Evolutionary conservation across 371 early-diverging fungal genomes (phyloP), one percentile per base, ranked within the genome.

Genomic region (Smittium culicis): DNA sequence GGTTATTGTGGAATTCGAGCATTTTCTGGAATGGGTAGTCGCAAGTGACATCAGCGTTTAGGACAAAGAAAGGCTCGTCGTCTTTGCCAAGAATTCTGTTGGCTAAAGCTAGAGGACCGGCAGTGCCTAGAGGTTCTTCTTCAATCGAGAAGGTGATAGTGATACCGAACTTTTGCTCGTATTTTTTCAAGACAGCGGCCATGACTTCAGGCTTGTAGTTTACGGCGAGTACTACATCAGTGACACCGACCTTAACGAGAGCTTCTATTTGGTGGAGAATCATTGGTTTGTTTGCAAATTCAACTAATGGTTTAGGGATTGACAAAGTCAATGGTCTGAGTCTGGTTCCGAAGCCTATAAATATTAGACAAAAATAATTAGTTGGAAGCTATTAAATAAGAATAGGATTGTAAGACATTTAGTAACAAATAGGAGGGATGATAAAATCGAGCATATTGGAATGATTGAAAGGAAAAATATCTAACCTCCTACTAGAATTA

Each of bases 1-100:
- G 96, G 59, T 81, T 77, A 30, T 79, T 67, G 74, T 97, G 99
- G 83, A 90, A 92, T 64, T 82, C 85, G 55, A 87, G 78, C 77
- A 99, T 82, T 69, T 88, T 83, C 65, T 86, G 81, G 74, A 99
- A 95, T 33, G 99, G 99, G 79, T 89, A 98, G 58, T 94, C 93
- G 81, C 99, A 99, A 66, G 95, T 99, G 32, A 99, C 91, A 81
- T 99, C 99, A 65, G 92, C 91, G 85, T 99, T 99, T 56, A 99
- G 83, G 17, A 99, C 99, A 84, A 99, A 98, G 83, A 99, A 98
- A 29, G 93, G 94, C 27, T 81, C 77, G 54, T 91, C 88, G 78
- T 92, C 93, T 77, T 90, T 92, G 70, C 83, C 87, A 17, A 99
- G 84, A 65, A 95, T 86, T 61, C 89, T 88, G 65, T 86, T 80